A percentile compares a stretch with the other conserved stretches of the same genome.
Conservation (phyloP, 2,329 filamentous ascomycete genomes). For the Calonectria multiphialidica region DNA sequence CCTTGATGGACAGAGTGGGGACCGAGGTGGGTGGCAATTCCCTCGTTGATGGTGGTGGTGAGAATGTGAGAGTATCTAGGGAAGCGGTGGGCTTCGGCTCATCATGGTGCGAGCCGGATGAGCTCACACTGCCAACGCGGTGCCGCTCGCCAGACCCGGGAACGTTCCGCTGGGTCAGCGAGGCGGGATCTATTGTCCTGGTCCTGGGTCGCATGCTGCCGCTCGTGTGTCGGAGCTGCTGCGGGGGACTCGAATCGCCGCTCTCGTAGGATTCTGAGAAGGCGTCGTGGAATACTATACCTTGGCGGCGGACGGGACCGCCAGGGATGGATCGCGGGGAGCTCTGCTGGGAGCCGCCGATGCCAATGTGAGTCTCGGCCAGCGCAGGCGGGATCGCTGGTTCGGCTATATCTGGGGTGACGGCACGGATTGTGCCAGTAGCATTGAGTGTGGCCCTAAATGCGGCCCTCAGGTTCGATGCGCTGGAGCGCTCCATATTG, state of each 20-base stretch:
- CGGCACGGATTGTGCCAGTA: slow-evolving; percentile 68
- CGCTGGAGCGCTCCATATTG: slow-evolving; percentile 51
- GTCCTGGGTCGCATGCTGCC: slow-evolving; percentile 64
- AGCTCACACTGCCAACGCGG: slow-evolving; percentile 79
- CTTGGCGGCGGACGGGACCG: slow-evolving; percentile 63
- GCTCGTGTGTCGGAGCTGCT: slow-evolving; percentile 48
- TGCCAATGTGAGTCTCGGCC: slow-evolving; percentile 38
- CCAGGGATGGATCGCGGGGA: slow-evolving; percentile 49
- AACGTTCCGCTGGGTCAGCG: slow-evolving; percentile 59
- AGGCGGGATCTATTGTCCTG: slow-evolving; percentile 68
- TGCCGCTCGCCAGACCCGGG: slow-evolving; percentile 64
- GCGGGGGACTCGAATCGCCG: slow-evolving; percentile 53
- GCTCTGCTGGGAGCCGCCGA: slow-evolving; percentile 46
- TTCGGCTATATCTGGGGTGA: slow-evolving; percentile 72
- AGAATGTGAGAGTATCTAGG: slow-evolving; percentile 57
- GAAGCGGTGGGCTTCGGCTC: slow-evolving; percentile 58
- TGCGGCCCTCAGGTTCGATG: slow-evolving; percentile 50
- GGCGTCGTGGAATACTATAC: slow-evolving; percentile 71
- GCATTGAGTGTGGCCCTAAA: slow-evolving; percentile 46
- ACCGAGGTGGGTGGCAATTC: slow-evolving; percentile 48
- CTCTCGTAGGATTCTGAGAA: slow-evolving; percentile 65
- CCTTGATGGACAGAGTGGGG: slow-evolving; percentile 1
- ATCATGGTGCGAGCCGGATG: slow-evolving; percentile 67
- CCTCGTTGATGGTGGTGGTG: slow-evolving; percentile 51
- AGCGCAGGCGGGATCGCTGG: slow-evolving; percentile 39